Evolutionary conservation across 2,329 filamentous ascomycete species (phyloP), one percentile per base, ranked within the genome.

Genomic region (Chaetomiaceae sp.): DNA sequence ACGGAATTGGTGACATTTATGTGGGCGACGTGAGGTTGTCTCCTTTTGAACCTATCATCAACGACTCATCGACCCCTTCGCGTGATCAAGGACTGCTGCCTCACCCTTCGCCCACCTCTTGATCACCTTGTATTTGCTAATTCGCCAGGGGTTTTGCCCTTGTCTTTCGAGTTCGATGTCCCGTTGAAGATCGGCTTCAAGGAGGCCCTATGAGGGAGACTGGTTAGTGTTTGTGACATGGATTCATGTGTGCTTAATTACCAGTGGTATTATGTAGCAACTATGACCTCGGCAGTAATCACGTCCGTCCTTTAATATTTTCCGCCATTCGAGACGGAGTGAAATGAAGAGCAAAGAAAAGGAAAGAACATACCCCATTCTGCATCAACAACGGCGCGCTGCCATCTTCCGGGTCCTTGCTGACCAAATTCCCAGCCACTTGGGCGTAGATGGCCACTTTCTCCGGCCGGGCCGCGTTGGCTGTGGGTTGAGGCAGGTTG

Each of bases 71-170:
- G 13, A 10, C 27, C 45, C 17, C 21, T 42, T 34, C 5, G 31
- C 43, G 8, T 8, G 20, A 12, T 39, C 35, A 13, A 51, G 23
- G 17, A 59, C 53, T 5, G 30, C 49, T n/a, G n/a, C 21, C 44
- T 60, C 65, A 3, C 62, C 63, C 21, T 57, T 60, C 25, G 59
- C 54, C 66, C 63, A 67, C 9, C 50, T 46, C 16, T 50, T 37
- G 23, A 21, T 38, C 2, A 60, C 48, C 12, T 44, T 55, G 19
- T 63, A 62, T 30, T 50, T 60, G 23, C 54, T 60, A 41, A 67
- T 61, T 4, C 65, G 56, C 65, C 64, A 67, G 0, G 64, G 63
- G 44, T 68, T 67, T 17, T 59, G 38, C 3, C 61, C 62, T 17
- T 59, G 51, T 8, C 54, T 48, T 31, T 66, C 65, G 10, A 66